These are phyloP conservation scores for Syzygium grande DNA, from an alignment of 345 rosid genomes.

Conservation along the genomic window DNA sequence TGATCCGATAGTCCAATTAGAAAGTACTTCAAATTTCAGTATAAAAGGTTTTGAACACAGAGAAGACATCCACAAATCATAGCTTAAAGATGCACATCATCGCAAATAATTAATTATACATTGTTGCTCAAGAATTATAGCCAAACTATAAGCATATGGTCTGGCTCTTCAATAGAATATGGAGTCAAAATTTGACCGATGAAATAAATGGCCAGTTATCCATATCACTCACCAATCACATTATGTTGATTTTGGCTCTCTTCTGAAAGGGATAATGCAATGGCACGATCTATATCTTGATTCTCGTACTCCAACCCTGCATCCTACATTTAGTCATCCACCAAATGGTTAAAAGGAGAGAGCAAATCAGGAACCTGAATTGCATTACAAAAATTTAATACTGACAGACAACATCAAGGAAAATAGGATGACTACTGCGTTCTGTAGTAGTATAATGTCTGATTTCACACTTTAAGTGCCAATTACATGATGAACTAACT, in stretches of 20 bases:
- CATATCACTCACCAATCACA: conserved; percentile 39
- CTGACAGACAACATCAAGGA: neutral
- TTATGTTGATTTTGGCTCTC: conserved; percentile 35
- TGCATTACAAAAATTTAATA: neutral
- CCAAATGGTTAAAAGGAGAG: neutral
- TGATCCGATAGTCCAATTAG: conserved; percentile 18
- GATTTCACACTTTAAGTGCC: neutral
- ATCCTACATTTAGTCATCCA: conserved; percentile 32
- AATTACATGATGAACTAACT: neutral
- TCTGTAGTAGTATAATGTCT: neutral
- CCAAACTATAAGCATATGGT: neutral
- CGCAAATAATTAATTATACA: neutral
- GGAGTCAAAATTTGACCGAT: neutral
- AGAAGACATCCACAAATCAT: neutral
- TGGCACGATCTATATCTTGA: conserved; percentile 79
- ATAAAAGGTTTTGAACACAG: conserved; percentile 2
- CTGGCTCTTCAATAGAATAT: neutral
- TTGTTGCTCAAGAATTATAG: neutral
- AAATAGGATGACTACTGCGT: neutral
- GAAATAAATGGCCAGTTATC: neutral
- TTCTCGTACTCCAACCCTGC: conserved; percentile 42
- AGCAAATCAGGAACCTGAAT: neutral
- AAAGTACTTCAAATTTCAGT: conserved; percentile 4
- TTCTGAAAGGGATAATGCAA: conserved; percentile 74
- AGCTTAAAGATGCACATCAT: neutral